Conservation (phyloP, 345 rosid species). For the Linum usitatissimum region DNA sequence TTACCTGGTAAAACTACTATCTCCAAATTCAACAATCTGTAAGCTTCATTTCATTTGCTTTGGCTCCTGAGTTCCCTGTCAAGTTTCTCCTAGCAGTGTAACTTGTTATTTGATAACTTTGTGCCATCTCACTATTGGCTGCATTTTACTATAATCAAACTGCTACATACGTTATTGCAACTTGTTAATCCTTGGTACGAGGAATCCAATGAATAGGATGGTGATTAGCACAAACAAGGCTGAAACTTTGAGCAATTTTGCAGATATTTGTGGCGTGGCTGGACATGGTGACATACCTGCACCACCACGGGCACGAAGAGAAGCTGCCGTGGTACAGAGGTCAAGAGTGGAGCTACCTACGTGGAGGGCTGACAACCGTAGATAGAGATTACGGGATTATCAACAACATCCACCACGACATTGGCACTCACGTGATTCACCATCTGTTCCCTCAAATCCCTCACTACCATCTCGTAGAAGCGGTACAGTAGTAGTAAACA, state of each 20-base stretch:
- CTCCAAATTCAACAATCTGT: background rate
- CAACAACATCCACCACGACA: slow-evolving; percentile 77
- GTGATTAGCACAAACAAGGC: too few relatives aligned
- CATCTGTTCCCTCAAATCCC: slow-evolving; percentile 97
- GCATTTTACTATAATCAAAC: too few relatives aligned
- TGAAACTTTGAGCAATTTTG: background rate
- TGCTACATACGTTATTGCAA: too few relatives aligned
- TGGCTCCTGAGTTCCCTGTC: too few relatives aligned
- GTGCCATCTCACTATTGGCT: too few relatives aligned
- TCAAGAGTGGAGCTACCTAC: slow-evolving; percentile 76
- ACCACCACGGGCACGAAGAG: slow-evolving; percentile 3
- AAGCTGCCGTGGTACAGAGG: slow-evolving; percentile 5
- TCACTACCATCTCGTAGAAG: slow-evolving; percentile 72
- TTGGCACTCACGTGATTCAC: slow-evolving; percentile 88
- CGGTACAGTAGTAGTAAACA: slow-evolving; percentile 33
- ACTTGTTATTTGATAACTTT: too few relatives aligned
- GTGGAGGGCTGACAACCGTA: slow-evolving; percentile 83
- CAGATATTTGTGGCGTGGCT: slow-evolving; percentile 3
- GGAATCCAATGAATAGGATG: too few relatives aligned
- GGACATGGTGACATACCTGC: slow-evolving; percentile 6
- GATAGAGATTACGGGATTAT: slow-evolving; percentile 77
- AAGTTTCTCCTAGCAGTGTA: too few relatives aligned
- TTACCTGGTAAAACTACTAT: slow-evolving; percentile 33
- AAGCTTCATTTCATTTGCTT: too few relatives aligned
- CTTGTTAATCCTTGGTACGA: too few relatives aligned